Percentiles rank a stretch among this genome's conserved stretches.
Conservation (phyloP, 1,139 yeast genomes). For the Candida tropicalis region DNA sequence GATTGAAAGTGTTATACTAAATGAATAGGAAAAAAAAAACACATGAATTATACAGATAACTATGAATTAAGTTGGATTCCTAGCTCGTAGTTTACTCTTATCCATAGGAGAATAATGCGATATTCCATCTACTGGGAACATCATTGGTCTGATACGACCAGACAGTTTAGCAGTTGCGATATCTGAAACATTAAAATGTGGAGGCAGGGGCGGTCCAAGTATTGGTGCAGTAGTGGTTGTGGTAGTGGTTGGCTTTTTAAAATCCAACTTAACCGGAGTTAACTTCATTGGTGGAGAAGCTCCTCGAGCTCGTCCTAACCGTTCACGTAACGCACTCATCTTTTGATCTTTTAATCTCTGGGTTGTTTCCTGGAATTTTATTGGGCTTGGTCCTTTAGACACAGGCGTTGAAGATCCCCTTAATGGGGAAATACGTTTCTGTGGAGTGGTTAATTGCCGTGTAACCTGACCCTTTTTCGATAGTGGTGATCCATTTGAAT, state of each 20-base stretch:
- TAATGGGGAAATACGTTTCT: conserved; percentile 23
- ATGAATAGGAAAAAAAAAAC: background rate
- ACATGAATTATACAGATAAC: background rate
- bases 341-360: conserved; percentile 36
- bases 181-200: conserved; percentile 23
- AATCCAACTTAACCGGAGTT: conserved; percentile 5
- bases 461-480: conserved; percentile 25
- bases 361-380: conserved; percentile 44
- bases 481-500: conserved; percentile 39
- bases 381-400: conserved; percentile 35
- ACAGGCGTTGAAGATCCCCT: conserved; percentile 26
- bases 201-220: conserved; percentile 35
- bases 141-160: conserved; percentile 41
- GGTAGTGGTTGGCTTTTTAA: background rate
- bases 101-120: conserved; percentile 37
- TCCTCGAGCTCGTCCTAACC: conserved; percentile 33
- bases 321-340: conserved; percentile 37
- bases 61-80: conserved; percentile 1
- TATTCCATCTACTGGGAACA: conserved; percentile 38
- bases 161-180: conserved; percentile 43
- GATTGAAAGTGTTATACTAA: conserved; percentile 1
- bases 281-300: conserved; percentile 17
- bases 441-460: conserved; percentile 28
- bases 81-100: conserved; percentile 6
- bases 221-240: background rate